Evolutionary conservation across 805 yeast species (phyloP).

Genomic region (Ogataea trehaloabstinens): DNA sequence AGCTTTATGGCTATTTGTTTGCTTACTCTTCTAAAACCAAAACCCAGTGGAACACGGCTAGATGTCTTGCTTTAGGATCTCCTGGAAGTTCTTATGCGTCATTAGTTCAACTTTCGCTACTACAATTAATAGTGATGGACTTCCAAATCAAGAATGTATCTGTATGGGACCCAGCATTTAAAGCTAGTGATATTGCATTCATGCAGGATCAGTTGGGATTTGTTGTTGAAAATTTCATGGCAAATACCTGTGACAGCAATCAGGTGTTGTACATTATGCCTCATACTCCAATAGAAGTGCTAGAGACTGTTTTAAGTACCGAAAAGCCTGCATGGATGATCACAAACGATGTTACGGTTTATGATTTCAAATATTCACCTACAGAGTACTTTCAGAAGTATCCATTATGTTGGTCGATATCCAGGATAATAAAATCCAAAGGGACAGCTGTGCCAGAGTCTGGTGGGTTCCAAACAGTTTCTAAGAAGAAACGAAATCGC

Average conservation of each 20-base stretch:
- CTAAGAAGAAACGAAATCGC: slow-evolving; percentile 9
- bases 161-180: slow-evolving; percentile 34
- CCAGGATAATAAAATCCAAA: slow-evolving; percentile 8
- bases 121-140: slow-evolving; percentile 16
- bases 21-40: slow-evolving; percentile 2
- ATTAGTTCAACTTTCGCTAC: slow-evolving; percentile 27
- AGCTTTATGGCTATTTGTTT: slow-evolving; percentile 11
- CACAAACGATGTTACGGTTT: slow-evolving; percentile 31
- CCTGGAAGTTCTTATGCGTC: slow-evolving; percentile 23
- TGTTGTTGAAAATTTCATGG: slow-evolving; percentile 14
- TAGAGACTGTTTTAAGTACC: slow-evolving; percentile 24
- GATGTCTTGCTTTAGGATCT: slow-evolving; percentile 34
- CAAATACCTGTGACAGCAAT: background rate
- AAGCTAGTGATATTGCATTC: slow-evolving; percentile 19
- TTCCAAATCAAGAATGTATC: slow-evolving; percentile 16
- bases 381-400: slow-evolving; percentile 25
- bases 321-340: slow-evolving; percentile 27
- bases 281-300: slow-evolving; percentile 30
- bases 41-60: slow-evolving; percentile 9
- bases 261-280: slow-evolving; percentile 31
- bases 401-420: slow-evolving; percentile 28
- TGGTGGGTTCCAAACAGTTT: slow-evolving; percentile 19
- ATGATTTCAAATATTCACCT: slow-evolving; percentile 26
- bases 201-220: slow-evolving; percentile 13
- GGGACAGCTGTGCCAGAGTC: background rate